Percentiles rank a stretch among this genome's conserved stretches.
Evolutionary conservation across 2,329 filamentous ascomycete species (phyloP).

Genomic region (Phialophora chinensis): DNA sequence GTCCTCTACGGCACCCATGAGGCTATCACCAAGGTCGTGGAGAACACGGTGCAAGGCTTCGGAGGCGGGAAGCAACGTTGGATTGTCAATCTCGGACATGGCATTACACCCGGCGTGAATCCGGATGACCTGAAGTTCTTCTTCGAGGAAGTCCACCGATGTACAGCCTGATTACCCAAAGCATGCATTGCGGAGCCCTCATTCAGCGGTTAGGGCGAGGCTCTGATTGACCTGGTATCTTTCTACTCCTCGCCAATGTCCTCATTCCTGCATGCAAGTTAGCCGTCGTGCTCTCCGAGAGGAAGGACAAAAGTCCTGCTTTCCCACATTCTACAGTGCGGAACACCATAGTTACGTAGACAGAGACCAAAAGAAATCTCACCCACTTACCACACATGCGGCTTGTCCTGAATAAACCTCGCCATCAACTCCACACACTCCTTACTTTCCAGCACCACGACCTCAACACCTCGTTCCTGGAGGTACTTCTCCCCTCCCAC

Average conservation of each 20-base stretch:
- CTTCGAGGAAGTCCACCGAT: slow-evolving; percentile 86
- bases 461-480: slow-evolving; percentile 70
- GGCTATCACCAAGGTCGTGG: slow-evolving; percentile 80
- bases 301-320: not conserved
- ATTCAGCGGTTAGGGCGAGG: not conserved
- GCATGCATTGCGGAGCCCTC: slow-evolving; percentile 1
- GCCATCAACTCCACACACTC: slow-evolving; percentile 73
- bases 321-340: not conserved
- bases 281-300: not conserved
- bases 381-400: slow-evolving; percentile 68
- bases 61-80: slow-evolving; percentile 83
- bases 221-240: not conserved
- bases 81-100: slow-evolving; percentile 97
- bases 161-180: slow-evolving; percentile 44
- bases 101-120: slow-evolving; percentile 95
- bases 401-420: slow-evolving; percentile 73
- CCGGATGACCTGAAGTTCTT: slow-evolving; percentile 93
- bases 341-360: not conserved
- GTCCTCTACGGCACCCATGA: slow-evolving; percentile 84
- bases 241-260: slow-evolving; percentile 54
- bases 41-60: slow-evolving; percentile 88
- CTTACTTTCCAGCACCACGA: slow-evolving; percentile 70
- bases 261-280: slow-evolving; percentile 57
- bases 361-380: not conserved
- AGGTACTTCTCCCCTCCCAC: slow-evolving; percentile 75